A percentile compares a stretch with the other conserved stretches of the same genome.
Evolutionary conservation across 371 early-diverging fungal genomes (phyloP).

Genomic region (Rhizopus microsporus): DNA sequence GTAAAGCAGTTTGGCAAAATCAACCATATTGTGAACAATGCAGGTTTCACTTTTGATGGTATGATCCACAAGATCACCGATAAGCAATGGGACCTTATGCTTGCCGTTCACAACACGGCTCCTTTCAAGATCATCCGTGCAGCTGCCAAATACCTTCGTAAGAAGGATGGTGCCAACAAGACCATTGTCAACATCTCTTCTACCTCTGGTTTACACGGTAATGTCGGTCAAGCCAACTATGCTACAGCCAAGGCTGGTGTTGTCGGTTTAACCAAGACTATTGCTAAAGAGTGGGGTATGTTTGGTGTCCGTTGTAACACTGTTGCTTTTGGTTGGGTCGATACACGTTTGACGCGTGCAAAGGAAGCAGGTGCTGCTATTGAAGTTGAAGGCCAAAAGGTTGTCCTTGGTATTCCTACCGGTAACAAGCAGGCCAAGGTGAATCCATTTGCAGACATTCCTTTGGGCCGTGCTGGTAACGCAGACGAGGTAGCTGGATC

Average conservation of each 20-base stretch:
- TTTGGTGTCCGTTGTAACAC: slow-evolving; percentile 68
- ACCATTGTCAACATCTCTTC: slow-evolving; percentile 65
- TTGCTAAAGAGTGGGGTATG: slow-evolving; percentile 65
- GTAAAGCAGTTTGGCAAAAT: slow-evolving; percentile 67
- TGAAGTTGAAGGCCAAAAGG: slow-evolving; percentile 68
- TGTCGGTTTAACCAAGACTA: slow-evolving; percentile 60
- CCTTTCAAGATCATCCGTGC: slow-evolving; percentile 72
- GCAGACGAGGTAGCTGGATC: slow-evolving; percentile 72
- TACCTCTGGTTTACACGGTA: slow-evolving; percentile 71
- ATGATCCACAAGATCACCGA: slow-evolving; percentile 74
- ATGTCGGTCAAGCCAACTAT: slow-evolving; percentile 66
- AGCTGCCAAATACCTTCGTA: slow-evolving; percentile 61
- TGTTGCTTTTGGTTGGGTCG: slow-evolving; percentile 69
- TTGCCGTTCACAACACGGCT: slow-evolving; percentile 67
- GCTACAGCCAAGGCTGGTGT: slow-evolving; percentile 65
- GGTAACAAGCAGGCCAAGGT: slow-evolving; percentile 46
- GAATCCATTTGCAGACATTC: slow-evolving; percentile 58
- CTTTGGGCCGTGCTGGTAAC: slow-evolving; percentile 64
- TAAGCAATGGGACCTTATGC: slow-evolving; percentile 71
- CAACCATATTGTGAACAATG: slow-evolving; percentile 75
- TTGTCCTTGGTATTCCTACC: slow-evolving; percentile 68
- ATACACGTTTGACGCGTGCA: slow-evolving; percentile 71
- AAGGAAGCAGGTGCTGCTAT: slow-evolving; percentile 70
- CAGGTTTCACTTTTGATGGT: slow-evolving; percentile 70
- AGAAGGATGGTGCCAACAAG: slow-evolving; percentile 55